phyloP scores from a whole-genome alignment of 495 filamentous ascomycete species.

The Aspergillus nidulans region DNA sequence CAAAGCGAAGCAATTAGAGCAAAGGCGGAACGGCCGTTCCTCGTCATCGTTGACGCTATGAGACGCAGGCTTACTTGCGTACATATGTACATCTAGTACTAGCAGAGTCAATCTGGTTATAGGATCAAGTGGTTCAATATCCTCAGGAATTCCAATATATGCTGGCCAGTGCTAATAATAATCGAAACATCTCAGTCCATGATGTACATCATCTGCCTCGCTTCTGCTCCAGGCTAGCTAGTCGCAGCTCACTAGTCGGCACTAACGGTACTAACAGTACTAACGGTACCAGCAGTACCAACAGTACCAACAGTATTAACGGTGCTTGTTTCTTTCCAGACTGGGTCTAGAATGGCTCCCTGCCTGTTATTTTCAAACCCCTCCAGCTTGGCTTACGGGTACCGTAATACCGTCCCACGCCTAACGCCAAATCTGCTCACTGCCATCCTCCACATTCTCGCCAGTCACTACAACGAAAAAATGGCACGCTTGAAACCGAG shows the following conservation, averaged over 20 bases:
- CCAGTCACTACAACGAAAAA: no score
- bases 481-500: no score
- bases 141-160: background rate
- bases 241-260: background rate
- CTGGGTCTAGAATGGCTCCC: background rate
- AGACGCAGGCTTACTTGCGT: background rate
- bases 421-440: no score
- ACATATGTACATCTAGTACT: background rate
- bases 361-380: constrained; percentile 3
- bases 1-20: no score
- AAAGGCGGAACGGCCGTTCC: no score
- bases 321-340: no score
- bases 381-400: no score
- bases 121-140: background rate
- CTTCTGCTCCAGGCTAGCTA: background rate
- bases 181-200: background rate
- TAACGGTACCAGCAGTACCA: no score
- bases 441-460: no score
- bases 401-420: no score
- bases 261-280: background rate
- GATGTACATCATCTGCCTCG: background rate
- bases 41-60: no score
- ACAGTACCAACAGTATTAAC: no score
- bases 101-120: background rate
- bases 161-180: background rate